phyloP scores from a whole-genome alignment of 2,329 filamentous ascomycete genomes.

The Elsinoe ampelina region DNA sequence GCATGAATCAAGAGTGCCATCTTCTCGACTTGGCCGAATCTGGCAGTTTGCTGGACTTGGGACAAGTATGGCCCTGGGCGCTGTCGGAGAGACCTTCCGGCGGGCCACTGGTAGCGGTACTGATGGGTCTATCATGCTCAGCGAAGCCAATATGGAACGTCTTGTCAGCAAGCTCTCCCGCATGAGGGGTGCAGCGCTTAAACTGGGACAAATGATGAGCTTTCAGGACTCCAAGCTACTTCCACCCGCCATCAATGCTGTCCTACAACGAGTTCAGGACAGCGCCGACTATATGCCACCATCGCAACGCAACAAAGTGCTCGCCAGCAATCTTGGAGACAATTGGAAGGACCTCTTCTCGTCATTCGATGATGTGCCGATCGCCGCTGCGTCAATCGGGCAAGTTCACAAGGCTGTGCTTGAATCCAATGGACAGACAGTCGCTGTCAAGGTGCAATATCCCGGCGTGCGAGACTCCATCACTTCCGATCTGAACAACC shows the following conservation, averaged over 20 bases:
- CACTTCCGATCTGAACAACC: slow-evolving; percentile 89
- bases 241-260: slow-evolving; percentile 74
- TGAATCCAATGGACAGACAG: slow-evolving; percentile 60
- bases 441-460: slow-evolving; percentile 96
- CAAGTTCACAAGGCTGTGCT: slow-evolving; percentile 85
- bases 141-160: slow-evolving; percentile 81
- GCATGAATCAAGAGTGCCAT: slow-evolving; percentile 81
- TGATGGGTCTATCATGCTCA: slow-evolving; percentile 73
- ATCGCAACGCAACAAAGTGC: slow-evolving; percentile 80
- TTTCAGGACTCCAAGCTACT: slow-evolving; percentile 97
- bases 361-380: slow-evolving; percentile 80
- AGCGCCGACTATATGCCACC: slow-evolving; percentile 96
- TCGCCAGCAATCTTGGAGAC: slow-evolving; percentile 65
- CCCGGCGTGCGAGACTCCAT: slow-evolving; percentile 93
- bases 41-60: slow-evolving; percentile 95
- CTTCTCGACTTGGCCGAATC: slow-evolving; percentile 73
- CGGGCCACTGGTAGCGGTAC: slow-evolving; percentile 62
- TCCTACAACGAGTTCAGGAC: slow-evolving; percentile 90
- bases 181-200: slow-evolving; percentile 95
- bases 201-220: slow-evolving; percentile 95
- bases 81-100: slow-evolving; percentile 74
- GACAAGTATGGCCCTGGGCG: slow-evolving; percentile 90
- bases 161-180: slow-evolving; percentile 85
- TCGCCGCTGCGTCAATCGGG: slow-evolving; percentile 92
- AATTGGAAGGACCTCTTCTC: slow-evolving; percentile 79